Conservation (phyloP, 768 basidiomycete genomes). For the Pulveroboletus sp. region DNA sequence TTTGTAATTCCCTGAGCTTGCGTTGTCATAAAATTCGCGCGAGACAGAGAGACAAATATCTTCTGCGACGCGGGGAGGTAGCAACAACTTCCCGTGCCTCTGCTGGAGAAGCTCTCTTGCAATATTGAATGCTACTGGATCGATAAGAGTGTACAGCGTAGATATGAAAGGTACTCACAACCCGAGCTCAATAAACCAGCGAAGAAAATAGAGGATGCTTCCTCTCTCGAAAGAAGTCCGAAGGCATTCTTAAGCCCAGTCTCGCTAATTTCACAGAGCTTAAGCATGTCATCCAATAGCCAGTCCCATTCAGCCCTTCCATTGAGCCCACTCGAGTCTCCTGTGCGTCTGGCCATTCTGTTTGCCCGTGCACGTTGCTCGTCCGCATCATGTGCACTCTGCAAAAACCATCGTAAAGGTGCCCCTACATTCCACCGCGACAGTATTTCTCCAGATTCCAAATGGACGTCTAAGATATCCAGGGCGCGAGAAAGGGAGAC, state of each 20-base stretch:
- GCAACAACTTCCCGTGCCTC: conserved; percentile 39
- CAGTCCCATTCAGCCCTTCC: conserved; percentile 79
- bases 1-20: conserved; percentile 86
- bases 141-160: conserved; percentile 2
- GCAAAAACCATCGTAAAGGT: conserved; percentile 86
- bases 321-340: conserved; percentile 49
- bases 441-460: conserved; percentile 90
- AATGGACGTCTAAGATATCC: conserved; percentile 89
- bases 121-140: conserved; percentile 54
- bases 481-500: conserved; percentile 74
- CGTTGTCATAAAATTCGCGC: conserved; percentile 93
- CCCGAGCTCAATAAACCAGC: conserved; percentile 81
- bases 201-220: conserved; percentile 80
- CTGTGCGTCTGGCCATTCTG: conserved; percentile 71
- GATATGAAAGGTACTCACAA: conserved; percentile 51
- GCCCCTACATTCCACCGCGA: conserved; percentile 83
- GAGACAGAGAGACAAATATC: conserved; percentile 77
- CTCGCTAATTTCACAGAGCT: conserved; percentile 63
- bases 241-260: conserved; percentile 71
- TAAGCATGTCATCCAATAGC: conserved; percentile 87
- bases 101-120: conserved; percentile 59
- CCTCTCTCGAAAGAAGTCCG: conserved; percentile 63
- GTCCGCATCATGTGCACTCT: conserved; percentile 55
- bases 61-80: conserved; percentile 55
- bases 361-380: conserved; percentile 86